Percentiles rank a stretch among this genome's conserved stretches.
Evolutionary conservation across 2,329 filamentous ascomycete genomes (phyloP).

Genomic region (Fusarium sp.): DNA sequence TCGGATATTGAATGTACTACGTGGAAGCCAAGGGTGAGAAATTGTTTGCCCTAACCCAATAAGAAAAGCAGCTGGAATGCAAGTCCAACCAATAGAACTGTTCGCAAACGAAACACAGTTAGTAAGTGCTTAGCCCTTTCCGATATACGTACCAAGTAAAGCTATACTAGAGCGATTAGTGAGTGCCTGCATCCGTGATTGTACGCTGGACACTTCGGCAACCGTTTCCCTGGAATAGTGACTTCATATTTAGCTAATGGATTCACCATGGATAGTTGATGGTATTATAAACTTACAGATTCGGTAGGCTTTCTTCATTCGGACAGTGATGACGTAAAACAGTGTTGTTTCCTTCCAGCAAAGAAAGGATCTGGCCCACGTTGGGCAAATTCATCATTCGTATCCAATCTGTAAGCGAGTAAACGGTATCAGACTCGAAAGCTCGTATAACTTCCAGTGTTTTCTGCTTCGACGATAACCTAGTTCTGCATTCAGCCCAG

Average conservation of each 20-base stretch:
- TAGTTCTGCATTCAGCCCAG: too few species aligned
- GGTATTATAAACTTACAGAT: neutral
- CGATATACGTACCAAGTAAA: neutral
- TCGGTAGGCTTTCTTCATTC: neutral
- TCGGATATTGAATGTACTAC: fast-evolving
- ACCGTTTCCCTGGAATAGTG: neutral
- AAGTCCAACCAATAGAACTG: neutral
- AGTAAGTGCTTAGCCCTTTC: fast-evolving
- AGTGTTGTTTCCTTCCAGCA: neutral
- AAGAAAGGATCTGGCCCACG: neutral
- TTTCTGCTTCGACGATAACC: too few species aligned
- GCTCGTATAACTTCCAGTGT: too few species aligned
- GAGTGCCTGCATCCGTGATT: fast-evolving
- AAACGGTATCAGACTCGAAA: neutral
- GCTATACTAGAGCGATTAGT: neutral
- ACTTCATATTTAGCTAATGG: fast-evolving
- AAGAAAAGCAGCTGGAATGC: fast-evolving
- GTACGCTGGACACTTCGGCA: fast-evolving
- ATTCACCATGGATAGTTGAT: too few species aligned
- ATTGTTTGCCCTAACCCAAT: fast-evolving
- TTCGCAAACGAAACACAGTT: neutral
- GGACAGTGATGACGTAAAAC: fast-evolving
- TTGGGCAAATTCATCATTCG: fast-evolving
- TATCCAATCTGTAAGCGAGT: neutral
- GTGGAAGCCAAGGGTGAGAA: fast-evolving